Evolutionary conservation across 129 eudicot genomes (phyloP), one percentile per base, ranked within the genome.

Genomic region (Artemisia argyi): DNA sequence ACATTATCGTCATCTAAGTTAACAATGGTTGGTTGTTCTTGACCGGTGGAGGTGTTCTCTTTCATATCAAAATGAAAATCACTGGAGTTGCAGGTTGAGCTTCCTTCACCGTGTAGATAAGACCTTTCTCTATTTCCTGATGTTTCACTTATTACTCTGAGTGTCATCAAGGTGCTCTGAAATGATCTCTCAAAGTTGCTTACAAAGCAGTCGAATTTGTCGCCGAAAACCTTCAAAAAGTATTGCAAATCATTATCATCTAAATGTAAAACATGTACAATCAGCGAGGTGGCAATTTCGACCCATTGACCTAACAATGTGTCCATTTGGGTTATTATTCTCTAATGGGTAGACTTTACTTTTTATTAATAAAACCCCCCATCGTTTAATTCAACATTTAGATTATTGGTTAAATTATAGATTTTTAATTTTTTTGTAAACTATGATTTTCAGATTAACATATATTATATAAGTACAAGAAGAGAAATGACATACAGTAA

Each of bases 111-210:
- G 3, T 63, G 70, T 12, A 1, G 57, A 68, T 80, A 81, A 5
- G 84, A 76, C 35, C 70, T 49, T 51, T 76, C 77, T 6, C 11
- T 26, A 65, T 67, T 74, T 71, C 72, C 74, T 6, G 86, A 73
- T 24, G 93, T 82, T 60, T 83, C 90, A 56, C 63, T 83, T 64
- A 90, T 80, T 81, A 78, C 79, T 82, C 84, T 79, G 19, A 87
- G 86, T 61, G 97, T 94, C 87, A 83, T 83, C 82, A 94, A 80
- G 42, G 97, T 94, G 86, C 97, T 88, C 30, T 83, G 90, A 73
- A 90, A 90, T 48, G 97, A 88, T 70, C 83, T 86, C 82, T 90
- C 93, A 12, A 94, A 94, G 76, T 85, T 90, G 44, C 66, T 69
- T 73, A 85, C 87, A 85, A 94, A 94, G 75, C 64, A 72, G 63